Conservation (phyloP, 2,329 filamentous ascomycete genomes). For the Cryphonectria japonica region DNA sequence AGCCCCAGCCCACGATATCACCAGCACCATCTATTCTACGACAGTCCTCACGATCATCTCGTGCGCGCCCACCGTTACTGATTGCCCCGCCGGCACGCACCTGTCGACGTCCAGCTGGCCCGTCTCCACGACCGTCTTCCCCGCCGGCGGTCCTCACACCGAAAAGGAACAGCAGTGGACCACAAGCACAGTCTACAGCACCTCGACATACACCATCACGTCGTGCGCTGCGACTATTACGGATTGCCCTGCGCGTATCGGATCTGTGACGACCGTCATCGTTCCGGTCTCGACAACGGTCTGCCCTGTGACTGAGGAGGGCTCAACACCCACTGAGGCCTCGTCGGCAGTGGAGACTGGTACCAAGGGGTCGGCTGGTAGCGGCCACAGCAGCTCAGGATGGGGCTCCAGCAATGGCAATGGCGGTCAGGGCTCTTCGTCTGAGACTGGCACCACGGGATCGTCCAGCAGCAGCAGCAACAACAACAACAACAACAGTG, state of each 20-base stretch:
- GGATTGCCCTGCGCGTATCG: constrained; percentile 42
- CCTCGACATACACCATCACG: constrained; percentile 56
- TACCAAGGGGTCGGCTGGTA: background rate
- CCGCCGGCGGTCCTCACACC: constrained; percentile 14
- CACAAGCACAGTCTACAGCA: constrained; percentile 47
- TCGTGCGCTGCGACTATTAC: constrained; percentile 52
- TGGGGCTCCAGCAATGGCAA: background rate
- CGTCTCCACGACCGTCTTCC: constrained; percentile 43
- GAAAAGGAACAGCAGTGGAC: constrained; percentile 27
- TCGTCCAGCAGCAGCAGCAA: background rate
- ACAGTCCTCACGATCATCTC: constrained; percentile 24
- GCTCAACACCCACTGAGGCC: background rate
- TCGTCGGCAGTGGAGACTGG: constrained; percentile 12
- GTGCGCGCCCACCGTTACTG: constrained; percentile 26
- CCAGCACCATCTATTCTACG: constrained; percentile 23
- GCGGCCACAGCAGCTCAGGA: background rate
- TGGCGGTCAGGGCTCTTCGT: background rate
- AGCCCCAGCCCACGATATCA: constrained; percentile 11
- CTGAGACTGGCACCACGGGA: constrained; percentile 11
- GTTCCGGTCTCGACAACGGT: constrained; percentile 51
- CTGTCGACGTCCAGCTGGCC: constrained; percentile 40
- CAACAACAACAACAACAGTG: too few relatives aligned
- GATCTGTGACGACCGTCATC: constrained; percentile 44
- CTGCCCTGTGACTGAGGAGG: constrained; percentile 41
- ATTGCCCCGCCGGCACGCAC: constrained; percentile 33